Percentiles rank a stretch among this genome's conserved stretches.
Evolutionary conservation across 106 monocot species (phyloP).

Genomic region (Xerophyta viscosa): DNA sequence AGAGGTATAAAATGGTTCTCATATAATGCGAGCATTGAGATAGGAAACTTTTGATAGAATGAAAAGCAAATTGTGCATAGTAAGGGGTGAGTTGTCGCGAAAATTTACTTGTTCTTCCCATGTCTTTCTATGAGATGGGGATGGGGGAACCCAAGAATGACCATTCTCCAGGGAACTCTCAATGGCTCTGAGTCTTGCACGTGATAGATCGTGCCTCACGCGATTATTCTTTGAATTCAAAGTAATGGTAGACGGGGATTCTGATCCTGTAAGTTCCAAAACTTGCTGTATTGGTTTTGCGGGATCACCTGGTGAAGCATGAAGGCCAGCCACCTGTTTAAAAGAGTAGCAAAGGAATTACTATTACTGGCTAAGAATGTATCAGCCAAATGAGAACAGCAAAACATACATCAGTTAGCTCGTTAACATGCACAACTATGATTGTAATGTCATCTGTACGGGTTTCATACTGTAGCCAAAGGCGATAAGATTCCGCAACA

Average conservation of each 20-base stretch:
- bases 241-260: conserved; percentile 41
- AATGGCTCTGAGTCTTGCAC: conserved; percentile 69
- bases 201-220: conserved; percentile 75
- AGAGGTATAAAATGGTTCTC: no score
- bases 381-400: background rate
- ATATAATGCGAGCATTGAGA: no score
- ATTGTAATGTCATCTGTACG: conserved; percentile 99
- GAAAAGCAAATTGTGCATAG: no score
- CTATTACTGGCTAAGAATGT: no score
- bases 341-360: background rate
- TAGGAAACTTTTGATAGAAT: no score
- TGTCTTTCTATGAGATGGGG: conserved; percentile 78
- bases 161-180: conserved; percentile 90
- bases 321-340: conserved; percentile 35
- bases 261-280: conserved; percentile 48
- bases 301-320: conserved; percentile 17
- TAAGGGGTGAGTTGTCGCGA: no score
- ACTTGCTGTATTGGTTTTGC: conserved; percentile 33
- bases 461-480: conserved; percentile 99
- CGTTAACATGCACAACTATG: conserved; percentile 87
- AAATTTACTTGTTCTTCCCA: conserved; percentile 96
- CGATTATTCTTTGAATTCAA: conserved; percentile 43
- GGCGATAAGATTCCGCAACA: conserved; percentile 95
- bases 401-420: conserved; percentile 65
- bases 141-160: conserved; percentile 71